Base-by-base conservation (phyloP, 495 filamentous ascomycete genomes). In the Acidiella bohemica region DNA sequence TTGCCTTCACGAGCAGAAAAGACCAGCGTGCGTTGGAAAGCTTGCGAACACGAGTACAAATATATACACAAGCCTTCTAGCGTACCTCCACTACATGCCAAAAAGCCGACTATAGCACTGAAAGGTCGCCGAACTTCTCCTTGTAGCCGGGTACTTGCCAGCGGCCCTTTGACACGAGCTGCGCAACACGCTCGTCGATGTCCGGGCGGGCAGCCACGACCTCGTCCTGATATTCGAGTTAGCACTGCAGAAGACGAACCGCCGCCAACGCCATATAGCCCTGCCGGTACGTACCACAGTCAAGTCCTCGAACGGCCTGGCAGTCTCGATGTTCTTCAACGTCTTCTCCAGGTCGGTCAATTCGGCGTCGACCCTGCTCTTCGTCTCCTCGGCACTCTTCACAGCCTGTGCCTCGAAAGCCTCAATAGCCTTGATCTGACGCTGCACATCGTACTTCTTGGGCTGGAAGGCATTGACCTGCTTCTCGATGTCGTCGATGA, bases 91-190 rank as follows among this genome's bases (percentile, higher is more conserved):
- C n/a, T n/a, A n/a, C n/a, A n/a, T n/a, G n/a, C n/a, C n/a, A n/a
- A n/a, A n/a, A n/a, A n/a, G n/a, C n/a, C n/a, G n/a, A n/a, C n/a
- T 92, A 96, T 53, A 95, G 67, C 41, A 93, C 62, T 43, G 86
- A 85, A 50, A 95, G 76, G 60, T 96, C 84, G 70, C 88, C 88
- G 71, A 96, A 96, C 76, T 84, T 93, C 77, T 96, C 88, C 87
- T 93, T 94, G 80, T 99, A 99, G 58, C 92, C 92, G 34, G 92
- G 84, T 53, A 90, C 84, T 66, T 74, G 70, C 92, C 92, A 99
- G 71, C 86, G 82, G 64, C 88, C 87, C 75, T 87, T 96, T 60
- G 81, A 81, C 35, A 96, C 86, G 59, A 96, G 72, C 66, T 87
- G 73, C 46, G 80, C 65, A 42, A 85, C 93, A 67, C 85, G 84